Evolutionary conservation across 1,284 basidiomycete genomes (phyloP), one percentile per base, ranked within the genome.

Genomic region (Leccinum griseonigrum): DNA sequence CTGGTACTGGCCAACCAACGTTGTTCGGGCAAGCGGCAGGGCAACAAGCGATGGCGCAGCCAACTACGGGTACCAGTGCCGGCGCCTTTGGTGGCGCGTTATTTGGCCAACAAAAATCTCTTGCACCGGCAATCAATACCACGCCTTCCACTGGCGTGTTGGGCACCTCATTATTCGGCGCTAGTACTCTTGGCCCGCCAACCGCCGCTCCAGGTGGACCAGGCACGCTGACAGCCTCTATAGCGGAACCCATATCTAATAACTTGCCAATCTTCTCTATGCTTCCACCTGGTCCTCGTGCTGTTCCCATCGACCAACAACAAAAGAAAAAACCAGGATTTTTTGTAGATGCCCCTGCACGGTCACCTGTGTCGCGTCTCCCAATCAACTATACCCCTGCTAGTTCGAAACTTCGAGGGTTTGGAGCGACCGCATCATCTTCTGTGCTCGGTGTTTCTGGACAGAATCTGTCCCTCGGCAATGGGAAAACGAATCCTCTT

Each of bases 231-330:
- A 91, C 87, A 13, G 91, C 94, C 0, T 95, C 94, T 10, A 92
- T 98, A 70, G 90, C 91, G 54, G 89, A 95, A 72, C 95, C 97
- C 0, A 95, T 98, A 72, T 92, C 91, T 50, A 84, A 87, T 62
- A 95, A 93, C 71, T 79, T 92, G 46, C 87, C 89, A 1, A 86
- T 91, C 54, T 91, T 91, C 68, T 85, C 83, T 58, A 81, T 92
- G 80, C 83, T 92, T 36, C 85, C 88, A 26, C 82, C 87, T 26
- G 86, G 87, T 22, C 86, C 88, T 4, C 85, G 85, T 46, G 79
- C 85, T 2, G 74, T 87, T 58, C 78, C 83, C 34, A 74, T 88
- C 1, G 88, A 90, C 28, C 81, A 80, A 59, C 81, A 79, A 62
- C 81, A 83, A 29, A 91, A 91, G 77, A 92, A 91, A 77, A 91